Percentiles rank a stretch among this genome's conserved stretches.
phyloP scores from a whole-genome alignment of 345 rosid genomes.

The Laguncularia racemosa region DNA sequence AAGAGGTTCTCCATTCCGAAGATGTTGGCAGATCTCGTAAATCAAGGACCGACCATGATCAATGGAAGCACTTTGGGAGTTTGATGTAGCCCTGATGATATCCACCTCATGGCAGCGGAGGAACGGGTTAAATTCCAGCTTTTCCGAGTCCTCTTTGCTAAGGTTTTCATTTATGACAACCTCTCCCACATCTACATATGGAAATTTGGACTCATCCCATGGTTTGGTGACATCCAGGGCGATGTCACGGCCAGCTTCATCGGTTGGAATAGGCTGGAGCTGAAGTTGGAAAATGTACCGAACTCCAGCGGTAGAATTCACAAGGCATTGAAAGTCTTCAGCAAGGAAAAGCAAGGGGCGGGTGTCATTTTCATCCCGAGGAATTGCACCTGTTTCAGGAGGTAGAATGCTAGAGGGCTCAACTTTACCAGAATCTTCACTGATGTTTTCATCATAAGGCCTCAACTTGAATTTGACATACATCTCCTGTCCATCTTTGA shows the following conservation, averaged over 20 bases:
- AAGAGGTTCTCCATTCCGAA: slow-evolving; percentile 49
- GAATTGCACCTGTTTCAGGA: slow-evolving; percentile 75
- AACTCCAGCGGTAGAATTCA: slow-evolving; percentile 35
- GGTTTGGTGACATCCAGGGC: slow-evolving; percentile 63
- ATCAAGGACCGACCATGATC: slow-evolving; percentile 64
- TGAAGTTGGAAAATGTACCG: slow-evolving; percentile 55
- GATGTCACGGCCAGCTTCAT: slow-evolving; percentile 30
- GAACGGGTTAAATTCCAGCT: slow-evolving; percentile 49
- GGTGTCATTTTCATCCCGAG: slow-evolving; percentile 39
- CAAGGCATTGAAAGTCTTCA: slow-evolving; percentile 44
- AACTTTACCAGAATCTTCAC: slow-evolving; percentile 52
- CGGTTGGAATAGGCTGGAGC: slow-evolving; percentile 30
- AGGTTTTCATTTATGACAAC: slow-evolving; percentile 36
- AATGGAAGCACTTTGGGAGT: slow-evolving; percentile 57
- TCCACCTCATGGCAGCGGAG: slow-evolving; percentile 38
- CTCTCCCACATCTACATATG: slow-evolving; percentile 44
- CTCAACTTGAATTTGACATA: slow-evolving; percentile 55
- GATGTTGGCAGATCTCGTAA: slow-evolving; percentile 56
- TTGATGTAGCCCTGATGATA: slow-evolving; percentile 43
- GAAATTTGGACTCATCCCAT: slow-evolving; percentile 49
- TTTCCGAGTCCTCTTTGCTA: slow-evolving; percentile 40
- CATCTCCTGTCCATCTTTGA: slow-evolving; percentile 49
- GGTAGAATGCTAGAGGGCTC: slow-evolving; percentile 60
- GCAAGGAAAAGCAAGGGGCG: slow-evolving; percentile 59
- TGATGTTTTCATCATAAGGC: slow-evolving; percentile 32